Evolutionary conservation across 1,284 basidiomycete species (phyloP), one percentile per base, ranked within the genome.

Genomic region (Volvariella volvacea): DNA sequence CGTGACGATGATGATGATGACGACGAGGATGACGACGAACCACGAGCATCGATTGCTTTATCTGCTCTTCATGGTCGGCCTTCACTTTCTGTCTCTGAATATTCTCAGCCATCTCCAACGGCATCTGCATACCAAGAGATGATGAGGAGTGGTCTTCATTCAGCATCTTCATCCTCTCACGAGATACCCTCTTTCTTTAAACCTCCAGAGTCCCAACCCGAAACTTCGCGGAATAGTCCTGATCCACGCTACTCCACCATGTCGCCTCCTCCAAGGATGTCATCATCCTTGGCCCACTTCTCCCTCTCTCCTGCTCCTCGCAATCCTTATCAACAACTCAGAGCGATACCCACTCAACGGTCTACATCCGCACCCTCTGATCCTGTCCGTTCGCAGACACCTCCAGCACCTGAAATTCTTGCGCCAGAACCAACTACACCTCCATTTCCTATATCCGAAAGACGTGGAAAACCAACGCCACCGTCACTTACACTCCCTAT

Each of bases 91-190:
- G 19, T 36, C 34, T 36, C 34, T 36, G 73, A 78, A 43, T 79
- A 80, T 55, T 70, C 69, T 3, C 68, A 70, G 50, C 55, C 73
- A 3, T 62, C 61, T 2, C 84, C 84, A 1, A 82, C 83, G 1
- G 76, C 71, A 12, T 86, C 83, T 19, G 81, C 80, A 10, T 87
- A 88, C 62, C 75, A 77, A 22, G 82, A 85, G 50, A 73, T 70
- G 4, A 57, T 76, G 19, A 66, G 65, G 45, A 39, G 51, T 51
- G 55, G 60, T 55, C 54, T 53, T 48, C 43, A 52, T 30, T 52
- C 53, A 21, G 48, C 55, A 41, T 33, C 48, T 31, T 52, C 57
- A 22, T 55, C 61, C 21, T 49, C 53, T 39, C 58, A 57, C 43
- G 49, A 44, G 39, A 63, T 62, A 30, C 58, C 64, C 19, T 53